These are phyloP conservation scores for Neurospora sp. DNA, from an alignment of 495 filamentous ascomycete genomes.

Conservation along the genomic window DNA sequence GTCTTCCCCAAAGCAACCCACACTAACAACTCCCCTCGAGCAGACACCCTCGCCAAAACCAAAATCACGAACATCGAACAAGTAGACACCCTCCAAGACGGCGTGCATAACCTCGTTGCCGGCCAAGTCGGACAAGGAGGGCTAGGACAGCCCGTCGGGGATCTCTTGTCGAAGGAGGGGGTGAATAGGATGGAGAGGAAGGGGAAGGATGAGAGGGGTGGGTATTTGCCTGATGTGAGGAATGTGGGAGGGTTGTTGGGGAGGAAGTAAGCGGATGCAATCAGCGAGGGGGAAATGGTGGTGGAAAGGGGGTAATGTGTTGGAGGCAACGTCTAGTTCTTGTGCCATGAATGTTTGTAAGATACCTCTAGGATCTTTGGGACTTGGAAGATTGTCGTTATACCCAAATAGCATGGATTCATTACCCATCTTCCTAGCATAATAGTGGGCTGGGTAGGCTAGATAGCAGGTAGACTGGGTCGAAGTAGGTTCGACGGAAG, in stretches of 20 bases:
- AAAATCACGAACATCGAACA: conserved; percentile 54
- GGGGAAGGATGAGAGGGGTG: conserved; percentile 50
- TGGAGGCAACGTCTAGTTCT: too few species aligned
- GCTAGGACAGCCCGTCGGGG: conserved; percentile 47
- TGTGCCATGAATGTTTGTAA: too few species aligned
- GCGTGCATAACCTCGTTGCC: conserved; percentile 44
- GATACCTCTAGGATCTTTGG: too few species aligned
- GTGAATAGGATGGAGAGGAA: conserved; percentile 51
- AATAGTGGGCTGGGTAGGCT: too few species aligned
- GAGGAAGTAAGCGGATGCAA: too few species aligned
- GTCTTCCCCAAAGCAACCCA: background rate
- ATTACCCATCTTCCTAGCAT: too few species aligned
- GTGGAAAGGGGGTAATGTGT: too few species aligned
- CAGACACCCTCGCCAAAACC: conserved; percentile 53
- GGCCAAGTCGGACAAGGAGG: conserved; percentile 56
- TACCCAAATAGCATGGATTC: too few species aligned
- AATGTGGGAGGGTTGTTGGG: background rate
- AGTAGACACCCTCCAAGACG: conserved; percentile 54
- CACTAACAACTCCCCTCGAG: background rate
- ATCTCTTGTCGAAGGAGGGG: conserved; percentile 50
- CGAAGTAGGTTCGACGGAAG: too few species aligned
- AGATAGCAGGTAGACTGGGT: too few species aligned
- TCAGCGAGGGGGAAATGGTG: too few species aligned
- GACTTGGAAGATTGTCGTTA: too few species aligned
- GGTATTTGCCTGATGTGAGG: conserved; percentile 22